Evolutionary conservation across 768 basidiomycete species (phyloP).

Genomic region (Strobilomyces dryophilus): DNA sequence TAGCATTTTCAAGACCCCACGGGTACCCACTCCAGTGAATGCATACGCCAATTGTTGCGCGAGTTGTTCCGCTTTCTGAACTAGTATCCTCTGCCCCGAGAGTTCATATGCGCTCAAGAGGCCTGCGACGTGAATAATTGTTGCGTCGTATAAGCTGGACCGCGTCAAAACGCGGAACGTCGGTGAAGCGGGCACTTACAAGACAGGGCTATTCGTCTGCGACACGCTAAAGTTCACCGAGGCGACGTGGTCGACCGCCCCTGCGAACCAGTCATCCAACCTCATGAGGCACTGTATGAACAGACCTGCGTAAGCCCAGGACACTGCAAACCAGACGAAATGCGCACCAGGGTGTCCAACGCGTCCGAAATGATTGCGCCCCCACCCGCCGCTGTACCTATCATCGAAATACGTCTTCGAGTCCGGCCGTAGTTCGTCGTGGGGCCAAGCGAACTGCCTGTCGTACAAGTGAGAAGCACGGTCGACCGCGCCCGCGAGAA

Average conservation of each 20-base stretch:
- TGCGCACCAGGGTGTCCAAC: conserved; percentile 56
- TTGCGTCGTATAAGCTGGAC: conserved; percentile 59
- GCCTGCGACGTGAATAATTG: conserved; percentile 69
- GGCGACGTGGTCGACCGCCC: conserved; percentile 50
- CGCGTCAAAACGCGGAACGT: too few species aligned
- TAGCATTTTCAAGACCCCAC: not conserved
- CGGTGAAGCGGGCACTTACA: conserved; percentile 23
- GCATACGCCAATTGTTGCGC: conserved; percentile 61
- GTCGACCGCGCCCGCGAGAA: not conserved
- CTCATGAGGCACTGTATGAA: conserved; percentile 53
- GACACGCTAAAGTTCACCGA: conserved; percentile 51
- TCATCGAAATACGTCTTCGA: conserved; percentile 36
- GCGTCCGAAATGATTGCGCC: conserved; percentile 65
- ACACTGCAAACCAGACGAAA: not conserved
- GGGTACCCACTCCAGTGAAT: conserved; percentile 49
- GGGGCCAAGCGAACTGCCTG: conserved; percentile 54
- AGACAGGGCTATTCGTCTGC: conserved; percentile 43
- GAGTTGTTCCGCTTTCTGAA: conserved; percentile 60
- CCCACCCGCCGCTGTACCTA: conserved; percentile 34
- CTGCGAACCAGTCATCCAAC: conserved; percentile 50
- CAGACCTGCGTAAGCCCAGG: not conserved
- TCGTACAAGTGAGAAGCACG: conserved; percentile 7
- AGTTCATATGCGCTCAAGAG: conserved; percentile 68
- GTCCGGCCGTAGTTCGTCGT: conserved; percentile 56
- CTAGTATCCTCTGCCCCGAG: conserved; percentile 46